Evolutionary conservation across 495 filamentous ascomycete species (phyloP), one percentile per base, ranked within the genome.

Genomic region (Elaphomyces granulatus): DNA sequence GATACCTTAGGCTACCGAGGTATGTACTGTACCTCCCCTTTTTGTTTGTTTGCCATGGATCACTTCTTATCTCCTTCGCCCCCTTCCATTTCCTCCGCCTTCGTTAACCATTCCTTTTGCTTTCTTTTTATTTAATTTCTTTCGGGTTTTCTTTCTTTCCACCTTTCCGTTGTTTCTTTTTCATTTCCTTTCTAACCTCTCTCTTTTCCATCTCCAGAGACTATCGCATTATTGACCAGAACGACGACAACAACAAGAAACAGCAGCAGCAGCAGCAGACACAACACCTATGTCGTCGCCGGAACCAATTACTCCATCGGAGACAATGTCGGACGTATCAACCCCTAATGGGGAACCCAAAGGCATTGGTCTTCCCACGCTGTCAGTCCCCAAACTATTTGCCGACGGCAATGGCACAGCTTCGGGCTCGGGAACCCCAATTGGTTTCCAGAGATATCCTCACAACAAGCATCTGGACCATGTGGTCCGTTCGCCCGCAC

Each of bases 381-480:
- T 57, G 14, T 50, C 59, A 6, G 44, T 41, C 8, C 60, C 60
- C 8, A 62, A 66, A 53, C 50, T 60, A 8, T 58, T 54, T 44
- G 48, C 43, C 20, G 56, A 55, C 41, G 54, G 55, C 8, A 60
- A 61, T 32, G 56, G 61, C 28, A 47, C 53, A 4, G 36, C 51
- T 40, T 67, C 64, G 9, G 64, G 62, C 42, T 16, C 59, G 23
- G 59, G 64, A 10, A 68, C 64, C 20, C 64, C 64, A 39, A 63
- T 68, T 43, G 64, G 64, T 20, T 68, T 68, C 52, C 64, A 68
- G 44, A 55, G 64, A 20, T 62, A 52, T 41, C 61, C 59, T 32
- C 70, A 71, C 49, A 80, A 80, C 52, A 80, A 77, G 53, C 59
- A 76, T 40, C 61, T 83, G 8, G 77, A 83, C 30, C 60, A 74